Percentiles rank a stretch among this genome's conserved stretches.
phyloP scores from a whole-genome alignment of 768 basidiomycete genomes.

The Clathrus columnatus region DNA sequence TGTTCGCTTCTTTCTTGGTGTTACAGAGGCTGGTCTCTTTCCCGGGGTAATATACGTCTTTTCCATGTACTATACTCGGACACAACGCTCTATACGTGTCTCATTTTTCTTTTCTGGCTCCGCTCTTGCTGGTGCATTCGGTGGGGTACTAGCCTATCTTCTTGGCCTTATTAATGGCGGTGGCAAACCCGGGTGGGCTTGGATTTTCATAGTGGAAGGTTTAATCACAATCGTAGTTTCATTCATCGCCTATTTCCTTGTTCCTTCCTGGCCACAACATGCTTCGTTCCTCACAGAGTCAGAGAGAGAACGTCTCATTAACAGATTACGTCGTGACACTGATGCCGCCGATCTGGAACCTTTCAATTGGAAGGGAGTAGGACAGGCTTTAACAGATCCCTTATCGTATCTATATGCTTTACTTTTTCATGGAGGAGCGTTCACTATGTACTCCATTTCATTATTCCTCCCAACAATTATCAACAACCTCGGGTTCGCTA shows the following conservation, averaged over 20 bases:
- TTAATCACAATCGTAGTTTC: constrained; percentile 41
- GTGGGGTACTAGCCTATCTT: constrained; percentile 48
- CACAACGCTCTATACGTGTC: constrained; percentile 48
- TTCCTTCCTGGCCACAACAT: constrained; percentile 52
- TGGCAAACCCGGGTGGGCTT: constrained; percentile 54
- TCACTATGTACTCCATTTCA: not conserved
- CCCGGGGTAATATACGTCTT: constrained; percentile 52
- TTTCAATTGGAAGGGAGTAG: constrained; percentile 50
- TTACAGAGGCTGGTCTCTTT: constrained; percentile 47
- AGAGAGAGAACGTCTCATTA: constrained; percentile 42
- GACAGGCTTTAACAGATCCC: constrained; percentile 48
- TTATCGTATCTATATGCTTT: constrained; percentile 53
- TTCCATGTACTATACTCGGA: constrained; percentile 49
- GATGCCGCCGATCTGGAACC: constrained; percentile 45
- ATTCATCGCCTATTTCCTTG: constrained; percentile 40
- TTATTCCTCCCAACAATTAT: constrained; percentile 48
- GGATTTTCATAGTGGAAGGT: constrained; percentile 56
- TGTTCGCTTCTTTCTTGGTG: constrained; percentile 47
- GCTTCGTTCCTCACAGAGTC: constrained; percentile 46
- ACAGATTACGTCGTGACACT: constrained; percentile 42
- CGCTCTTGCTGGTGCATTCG: constrained; percentile 42
- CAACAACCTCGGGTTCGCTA: constrained; percentile 44
- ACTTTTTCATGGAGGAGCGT: constrained; percentile 51
- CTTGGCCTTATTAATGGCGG: constrained; percentile 57
- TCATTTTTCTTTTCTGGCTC: constrained; percentile 56